These are phyloP conservation scores for Volvariella volvacea DNA, from an alignment of 1,284 basidiomycete genomes.

Conservation along the genomic window DNA sequence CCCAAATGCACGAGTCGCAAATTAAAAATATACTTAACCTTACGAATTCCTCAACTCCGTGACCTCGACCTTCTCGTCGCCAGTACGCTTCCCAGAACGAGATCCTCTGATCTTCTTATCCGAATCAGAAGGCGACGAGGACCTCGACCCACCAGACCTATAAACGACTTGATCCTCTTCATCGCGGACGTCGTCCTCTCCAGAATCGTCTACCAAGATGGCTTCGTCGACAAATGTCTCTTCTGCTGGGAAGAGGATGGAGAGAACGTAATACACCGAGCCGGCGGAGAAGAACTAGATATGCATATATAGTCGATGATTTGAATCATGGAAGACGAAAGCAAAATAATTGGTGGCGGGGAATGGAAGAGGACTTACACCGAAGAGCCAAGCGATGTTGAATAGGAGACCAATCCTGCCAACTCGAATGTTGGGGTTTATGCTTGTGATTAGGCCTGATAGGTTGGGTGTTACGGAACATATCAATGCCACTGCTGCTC, in stretches of 20 bases:
- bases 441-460: conserved; percentile 62
- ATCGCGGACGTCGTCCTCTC: not conserved
- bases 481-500: conserved; percentile 58
- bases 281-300: conserved; percentile 23
- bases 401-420: conserved; percentile 49
- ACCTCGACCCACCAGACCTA: too few species aligned
- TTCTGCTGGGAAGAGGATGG: conserved; percentile 46
- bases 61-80: too few species aligned
- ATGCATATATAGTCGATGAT: not conserved
- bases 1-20: too few species aligned
- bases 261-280: conserved; percentile 43
- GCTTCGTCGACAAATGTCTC: conserved; percentile 51
- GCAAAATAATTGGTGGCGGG: not conserved
- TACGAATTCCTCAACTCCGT: too few species aligned
- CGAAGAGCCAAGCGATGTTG: conserved; percentile 66
- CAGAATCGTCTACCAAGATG: conserved; percentile 23
- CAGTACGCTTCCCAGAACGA: too few species aligned
- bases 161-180: not conserved
- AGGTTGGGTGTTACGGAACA: conserved; percentile 58
- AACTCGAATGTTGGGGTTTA: conserved; percentile 51
- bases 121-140: too few species aligned
- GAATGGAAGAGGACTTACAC: conserved; percentile 36
- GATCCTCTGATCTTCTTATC: too few species aligned
- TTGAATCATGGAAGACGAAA: not conserved
- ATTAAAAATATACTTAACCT: too few species aligned